These are phyloP conservation scores for Puya raimondii DNA, from an alignment of 176 grass and related monocot species.

Conservation along the genomic window DNA sequence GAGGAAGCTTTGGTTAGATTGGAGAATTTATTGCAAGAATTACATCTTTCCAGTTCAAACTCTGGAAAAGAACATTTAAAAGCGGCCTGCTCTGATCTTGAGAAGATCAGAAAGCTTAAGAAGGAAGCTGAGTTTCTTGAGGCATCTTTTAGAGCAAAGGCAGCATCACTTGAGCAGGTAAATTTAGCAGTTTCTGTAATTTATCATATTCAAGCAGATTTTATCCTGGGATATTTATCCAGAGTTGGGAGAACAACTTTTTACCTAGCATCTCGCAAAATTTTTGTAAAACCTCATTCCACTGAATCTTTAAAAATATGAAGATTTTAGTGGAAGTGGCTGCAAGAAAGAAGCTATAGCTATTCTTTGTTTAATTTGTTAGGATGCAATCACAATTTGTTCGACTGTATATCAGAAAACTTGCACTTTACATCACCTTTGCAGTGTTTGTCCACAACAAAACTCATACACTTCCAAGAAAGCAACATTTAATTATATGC, in stretches of 20 bases:
- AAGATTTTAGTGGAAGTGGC: too few species aligned
- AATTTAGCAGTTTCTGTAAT: not conserved
- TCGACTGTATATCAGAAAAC: too few species aligned
- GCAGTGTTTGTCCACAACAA: too few species aligned
- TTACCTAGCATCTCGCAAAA: too few species aligned
- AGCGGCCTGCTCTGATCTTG: slow-evolving; percentile 95
- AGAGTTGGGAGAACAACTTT: not conserved
- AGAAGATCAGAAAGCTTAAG: slow-evolving; percentile 92
- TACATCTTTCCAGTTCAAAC: slow-evolving; percentile 74
- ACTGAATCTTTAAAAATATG: too few species aligned
- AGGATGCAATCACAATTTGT: too few species aligned
- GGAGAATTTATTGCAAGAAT: slow-evolving; percentile 90
- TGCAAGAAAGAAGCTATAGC: too few species aligned
- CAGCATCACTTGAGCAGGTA: slow-evolving; percentile 14
- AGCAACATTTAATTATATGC: too few species aligned
- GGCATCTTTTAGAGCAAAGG: slow-evolving; percentile 89
- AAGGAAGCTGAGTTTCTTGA: slow-evolving; percentile 99
- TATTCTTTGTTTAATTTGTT: too few species aligned
- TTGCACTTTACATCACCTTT: too few species aligned
- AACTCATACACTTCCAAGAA: too few species aligned
- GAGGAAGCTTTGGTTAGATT: slow-evolving; percentile 91
- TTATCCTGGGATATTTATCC: not conserved
- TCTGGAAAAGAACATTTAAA: slow-evolving; percentile 79
- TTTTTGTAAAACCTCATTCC: too few species aligned
- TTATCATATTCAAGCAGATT: not conserved